Evolutionary conservation across 148 eudicot genomes (phyloP), one percentile per base, ranked within the genome.

Genomic region (Cornus suecica): DNA sequence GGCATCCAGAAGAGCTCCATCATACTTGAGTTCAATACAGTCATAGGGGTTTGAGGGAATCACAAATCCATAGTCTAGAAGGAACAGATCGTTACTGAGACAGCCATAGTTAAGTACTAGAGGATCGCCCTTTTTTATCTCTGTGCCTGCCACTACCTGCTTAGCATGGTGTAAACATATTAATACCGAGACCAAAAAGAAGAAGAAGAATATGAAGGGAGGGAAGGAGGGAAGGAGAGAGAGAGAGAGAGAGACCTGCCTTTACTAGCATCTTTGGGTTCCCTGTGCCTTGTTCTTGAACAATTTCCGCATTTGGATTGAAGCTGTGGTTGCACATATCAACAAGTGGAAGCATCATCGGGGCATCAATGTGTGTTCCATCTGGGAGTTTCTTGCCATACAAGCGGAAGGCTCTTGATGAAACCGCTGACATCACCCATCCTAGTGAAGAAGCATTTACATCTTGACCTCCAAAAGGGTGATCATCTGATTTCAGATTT

Each of bases 291-390:
- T 86, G 83, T 77, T 80, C 94, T 84, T 94, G 98, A 45, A 90
- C 82, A 73, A 94, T 92, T 80, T 92, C 84, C 41, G 97, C 91
- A 79, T 94, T 94, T 22, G 97, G 91, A 76, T 24, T 32, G 80
- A 94, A 94, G 85, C 97, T 92, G 83, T 94, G 98, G 79, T 94
- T 94, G 90, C 98, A 94, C 96, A 94, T 94, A 80, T 94, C 97
- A 76, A 94, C 89, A 65, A 94, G 89, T 74, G 98, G 98, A 76
- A 94, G 93, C 97, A 94, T 86, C 98, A 92, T 94, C 8, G 97
- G 98, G 15, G 84, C 76, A 80, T 84, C 83, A 63, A 58, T 52
- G 61, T 65, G 89, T 73, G 76, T 74, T 64, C 93, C 90, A 83
- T 85, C 85, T 62, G 82, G 66, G 61, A 78, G 83, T 81, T 86